Percentiles rank a stretch among this genome's conserved stretches.
Conservation (phyloP, 192 early-diverging fungal genomes). For the Coemansia asiatica region DNA sequence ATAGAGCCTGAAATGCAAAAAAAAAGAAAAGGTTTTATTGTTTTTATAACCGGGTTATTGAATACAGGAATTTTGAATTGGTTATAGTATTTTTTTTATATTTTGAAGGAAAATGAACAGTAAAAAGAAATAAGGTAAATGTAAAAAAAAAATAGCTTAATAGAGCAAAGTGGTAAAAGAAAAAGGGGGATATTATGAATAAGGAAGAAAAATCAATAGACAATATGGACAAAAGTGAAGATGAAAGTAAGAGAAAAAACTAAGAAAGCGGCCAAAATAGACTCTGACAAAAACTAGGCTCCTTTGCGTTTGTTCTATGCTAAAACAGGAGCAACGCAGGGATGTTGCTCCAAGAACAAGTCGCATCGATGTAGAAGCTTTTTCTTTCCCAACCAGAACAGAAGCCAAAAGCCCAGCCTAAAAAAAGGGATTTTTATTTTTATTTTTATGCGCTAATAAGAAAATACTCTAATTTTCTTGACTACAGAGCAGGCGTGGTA, state of each 20-base stretch:
- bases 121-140: conserved; percentile 3
- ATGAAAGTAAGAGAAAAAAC: neutral
- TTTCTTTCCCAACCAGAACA: neutral
- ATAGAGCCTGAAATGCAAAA: neutral
- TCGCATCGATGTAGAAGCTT: neutral
- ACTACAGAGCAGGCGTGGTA: neutral
- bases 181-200: neutral
- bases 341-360: too few relatives aligned
- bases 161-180: neutral
- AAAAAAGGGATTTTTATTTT: neutral
- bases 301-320: neutral
- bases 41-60: neutral
- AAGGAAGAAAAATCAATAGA: neutral
- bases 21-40: conserved; percentile 5
- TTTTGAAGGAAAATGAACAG: neutral
- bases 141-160: neutral
- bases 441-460: neutral
- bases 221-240: neutral
- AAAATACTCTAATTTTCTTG: neutral
- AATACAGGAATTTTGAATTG: neutral
- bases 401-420: neutral
- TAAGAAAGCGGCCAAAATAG: neutral
- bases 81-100: neutral
- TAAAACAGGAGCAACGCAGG: neutral
- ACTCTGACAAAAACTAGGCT: neutral